Base-by-base conservation (phyloP, 257 asterid genomes). In the Linaria vulgaris region DNA sequence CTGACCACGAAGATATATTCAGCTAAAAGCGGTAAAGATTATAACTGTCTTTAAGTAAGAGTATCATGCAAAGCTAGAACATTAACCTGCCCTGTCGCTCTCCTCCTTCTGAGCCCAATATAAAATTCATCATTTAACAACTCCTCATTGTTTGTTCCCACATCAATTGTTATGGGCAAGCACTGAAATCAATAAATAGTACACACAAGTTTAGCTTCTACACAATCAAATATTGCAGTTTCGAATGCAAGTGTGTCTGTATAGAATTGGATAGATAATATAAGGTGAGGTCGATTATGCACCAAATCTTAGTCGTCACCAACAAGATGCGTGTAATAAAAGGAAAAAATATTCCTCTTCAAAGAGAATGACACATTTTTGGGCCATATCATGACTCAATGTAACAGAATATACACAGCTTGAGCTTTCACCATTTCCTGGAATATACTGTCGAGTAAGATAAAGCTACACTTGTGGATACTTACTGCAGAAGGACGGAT, bases 401-500 rank as follows among this genome's bases (percentile, higher is more conserved):
- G 6, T 27, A 27, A 27, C 6, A 27, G 34, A 27, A 27, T 27
- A 27, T 27, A n/a, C n/a, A n/a, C 6, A 27, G 34, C 34, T 27
- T 27, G 34, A 27, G 34, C 6, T 27, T 27, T 27, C 34, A 27
- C 34, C 3, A 27, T 27, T 27, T 27, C 6, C 34, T 27, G 34
- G n/a, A n/a, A n/a, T n/a, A n/a, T n/a, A n/a, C n/a, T n/a, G n/a
- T n/a, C n/a, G n/a, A n/a, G n/a, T n/a, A n/a, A n/a, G n/a, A n/a
- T n/a, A n/a, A n/a, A n/a, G n/a, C n/a, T n/a, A n/a, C n/a, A n/a
- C n/a, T n/a, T n/a, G n/a, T n/a, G n/a, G 31, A 44, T 69, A 66
- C 82, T 76, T 79, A 83, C 94, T 37, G 90, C 90, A 19, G 98
- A 91, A 44, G 98, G 98, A 22, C 95, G 95, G 68, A 91, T 77